phyloP scores from a whole-genome alignment of 768 basidiomycete species.

The Lentinula raphanica region DNA sequence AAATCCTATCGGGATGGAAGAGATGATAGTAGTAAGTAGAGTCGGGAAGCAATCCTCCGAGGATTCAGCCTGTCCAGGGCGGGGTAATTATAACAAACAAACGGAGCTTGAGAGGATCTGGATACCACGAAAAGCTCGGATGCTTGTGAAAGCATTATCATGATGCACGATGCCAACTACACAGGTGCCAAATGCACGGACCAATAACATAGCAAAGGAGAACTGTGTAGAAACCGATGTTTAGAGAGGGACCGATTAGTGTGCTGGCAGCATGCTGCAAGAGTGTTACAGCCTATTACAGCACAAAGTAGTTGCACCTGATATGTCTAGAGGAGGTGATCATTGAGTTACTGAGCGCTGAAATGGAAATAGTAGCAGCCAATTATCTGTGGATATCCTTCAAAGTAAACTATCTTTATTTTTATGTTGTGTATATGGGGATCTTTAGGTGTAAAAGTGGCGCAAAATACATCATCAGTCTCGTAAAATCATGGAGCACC shows the following conservation, averaged over 20 bases:
- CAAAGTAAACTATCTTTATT: too few species aligned
- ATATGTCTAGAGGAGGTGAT: too few species aligned
- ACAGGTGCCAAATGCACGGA: background rate
- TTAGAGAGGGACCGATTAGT: background rate
- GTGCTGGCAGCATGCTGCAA: background rate
- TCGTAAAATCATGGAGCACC: background rate
- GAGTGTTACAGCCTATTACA: background rate
- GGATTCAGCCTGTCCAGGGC: background rate
- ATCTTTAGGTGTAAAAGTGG: too few species aligned
- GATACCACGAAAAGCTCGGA: slow-evolving; percentile 1
- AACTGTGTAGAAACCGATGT: background rate
- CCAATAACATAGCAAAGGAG: too few species aligned
- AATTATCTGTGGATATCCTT: too few species aligned
- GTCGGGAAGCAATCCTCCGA: background rate
- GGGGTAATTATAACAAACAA: background rate
- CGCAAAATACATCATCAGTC: too few species aligned
- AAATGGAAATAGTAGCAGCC: too few species aligned
- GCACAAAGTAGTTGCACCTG: too few species aligned
- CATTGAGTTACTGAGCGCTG: too few species aligned
- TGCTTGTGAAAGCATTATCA: background rate
- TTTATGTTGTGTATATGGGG: too few species aligned
- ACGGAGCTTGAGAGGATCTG: background rate
- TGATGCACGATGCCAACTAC: background rate
- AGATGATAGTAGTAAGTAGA: too few species aligned
- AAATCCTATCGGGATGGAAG: too few species aligned